These are phyloP conservation scores for Pseudogymnoascus sp. DNA, from an alignment of 2,329 filamentous ascomycete genomes.

Conservation along the genomic window DNA sequence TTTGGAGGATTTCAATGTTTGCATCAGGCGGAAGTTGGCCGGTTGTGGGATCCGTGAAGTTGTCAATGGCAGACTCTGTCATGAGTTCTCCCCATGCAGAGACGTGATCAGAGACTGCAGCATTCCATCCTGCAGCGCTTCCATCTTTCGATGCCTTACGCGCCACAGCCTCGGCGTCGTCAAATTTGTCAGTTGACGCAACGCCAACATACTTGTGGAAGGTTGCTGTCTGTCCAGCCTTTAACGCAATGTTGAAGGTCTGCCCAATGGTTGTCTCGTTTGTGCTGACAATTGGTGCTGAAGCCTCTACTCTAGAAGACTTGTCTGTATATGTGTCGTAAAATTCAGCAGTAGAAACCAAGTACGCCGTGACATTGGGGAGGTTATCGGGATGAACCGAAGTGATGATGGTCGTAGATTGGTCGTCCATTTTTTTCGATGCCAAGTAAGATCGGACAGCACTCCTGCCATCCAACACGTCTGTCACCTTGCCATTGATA, in stretches of 20 bases:
- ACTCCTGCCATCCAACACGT: constrained; percentile 58
- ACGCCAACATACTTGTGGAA: constrained; percentile 60
- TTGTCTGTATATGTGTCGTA: constrained; percentile 30
- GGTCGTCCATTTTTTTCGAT: constrained; percentile 44
- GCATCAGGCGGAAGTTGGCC: constrained; percentile 51
- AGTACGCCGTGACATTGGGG: constrained; percentile 52
- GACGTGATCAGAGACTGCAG: constrained; percentile 45
- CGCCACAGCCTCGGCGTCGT: constrained; percentile 46
- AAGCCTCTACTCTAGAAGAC: constrained; percentile 19
- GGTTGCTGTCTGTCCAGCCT: constrained; percentile 42
- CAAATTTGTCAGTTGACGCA: constrained; percentile 60
- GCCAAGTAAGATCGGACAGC: constrained; percentile 56
- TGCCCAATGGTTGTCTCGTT: constrained; percentile 60
- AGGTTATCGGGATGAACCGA: constrained; percentile 56
- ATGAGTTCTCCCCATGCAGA: constrained; percentile 54
- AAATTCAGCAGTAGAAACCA: constrained; percentile 41
- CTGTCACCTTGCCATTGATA: constrained; percentile 49
- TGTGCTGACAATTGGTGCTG: constrained; percentile 37
- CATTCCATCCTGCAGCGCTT: constrained; percentile 44
- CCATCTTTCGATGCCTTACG: constrained; percentile 43
- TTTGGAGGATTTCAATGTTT: constrained; percentile 36
- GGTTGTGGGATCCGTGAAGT: constrained; percentile 47
- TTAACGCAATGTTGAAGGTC: constrained; percentile 43
- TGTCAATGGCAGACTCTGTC: constrained; percentile 52
- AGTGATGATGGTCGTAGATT: constrained; percentile 48